These are phyloP conservation scores for Rhynchospora tenuis DNA, from an alignment of 176 grass and related monocot species.

Conservation along the genomic window DNA sequence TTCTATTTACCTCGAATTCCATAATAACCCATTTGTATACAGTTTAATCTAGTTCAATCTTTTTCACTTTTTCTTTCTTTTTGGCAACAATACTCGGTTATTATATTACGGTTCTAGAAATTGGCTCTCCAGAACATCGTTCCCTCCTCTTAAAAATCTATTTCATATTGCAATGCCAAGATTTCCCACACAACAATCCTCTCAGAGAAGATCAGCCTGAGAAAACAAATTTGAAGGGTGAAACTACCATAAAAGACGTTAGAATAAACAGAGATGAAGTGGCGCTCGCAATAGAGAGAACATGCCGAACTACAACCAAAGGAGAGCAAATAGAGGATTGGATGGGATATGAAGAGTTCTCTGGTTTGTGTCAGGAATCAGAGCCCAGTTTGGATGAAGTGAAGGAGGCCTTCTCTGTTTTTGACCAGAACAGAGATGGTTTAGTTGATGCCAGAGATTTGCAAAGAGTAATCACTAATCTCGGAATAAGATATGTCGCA, in stretches of 20 bases:
- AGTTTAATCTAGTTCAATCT: no score
- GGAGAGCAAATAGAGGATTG: neutral
- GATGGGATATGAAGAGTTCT: slow-evolving; percentile 31
- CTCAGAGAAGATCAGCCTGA: neutral
- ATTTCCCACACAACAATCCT: neutral
- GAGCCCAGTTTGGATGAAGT: slow-evolving; percentile 76
- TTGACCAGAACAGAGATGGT: slow-evolving; percentile 60
- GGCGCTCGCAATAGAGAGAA: neutral
- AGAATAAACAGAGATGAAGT: slow-evolving; percentile 2
- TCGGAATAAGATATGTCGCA: slow-evolving; percentile 34
- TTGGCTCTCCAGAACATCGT: no score
- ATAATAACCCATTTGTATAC: no score
- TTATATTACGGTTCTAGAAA: no score
- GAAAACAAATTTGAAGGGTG: neutral
- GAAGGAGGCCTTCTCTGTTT: slow-evolving; percentile 53
- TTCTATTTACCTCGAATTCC: no score
- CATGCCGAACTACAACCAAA: neutral
- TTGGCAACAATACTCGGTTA: no score
- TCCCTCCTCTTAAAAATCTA: no score
- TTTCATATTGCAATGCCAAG: no score
- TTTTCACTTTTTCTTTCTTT: no score
- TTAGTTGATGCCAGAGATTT: slow-evolving; percentile 58
- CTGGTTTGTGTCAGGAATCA: slow-evolving; percentile 49
- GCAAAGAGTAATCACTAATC: slow-evolving; percentile 27
- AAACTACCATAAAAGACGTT: neutral